Base-by-base conservation (phyloP, 257 asterid species). In the Forsythia suspensa region DNA sequence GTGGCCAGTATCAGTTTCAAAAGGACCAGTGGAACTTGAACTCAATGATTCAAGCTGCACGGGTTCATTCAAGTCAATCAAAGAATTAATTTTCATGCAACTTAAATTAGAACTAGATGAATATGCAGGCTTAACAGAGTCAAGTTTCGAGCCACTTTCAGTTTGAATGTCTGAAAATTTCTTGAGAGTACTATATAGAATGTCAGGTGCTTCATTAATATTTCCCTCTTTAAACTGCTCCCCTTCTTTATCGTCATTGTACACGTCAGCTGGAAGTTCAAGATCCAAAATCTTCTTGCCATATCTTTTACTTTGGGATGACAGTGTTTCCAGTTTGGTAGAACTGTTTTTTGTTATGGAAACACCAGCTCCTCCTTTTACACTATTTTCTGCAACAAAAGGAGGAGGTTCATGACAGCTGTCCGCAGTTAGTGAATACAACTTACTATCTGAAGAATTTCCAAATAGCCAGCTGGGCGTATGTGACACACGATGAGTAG, bases 41-140 rank as follows among this genome's bases (percentile, higher is more conserved):
- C 78, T 52, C 42, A 65, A 80, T 13, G 84, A 77, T 55, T 91
- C 95, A 10, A 78, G 67, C 52, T 80, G 77, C 69, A 81, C 20
- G 18, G 97, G 96, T 73, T 89, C 93, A 78, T 91, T 93, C 86
- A 93, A 87, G 90, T 91, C 97, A 44, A 93, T 73, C 78, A 81
- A 87, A 77, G 80, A 76, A 29, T 6, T 68, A 44, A n/a, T 73
- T 40, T 82, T 80, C 75, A 75, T 43, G 83, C 77, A 51, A 46
- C 69, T 86, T 39, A 82, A 74, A 78, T 78, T 72, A 37, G 75
- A 78, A 85, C 80, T 66, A 8, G 84, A 77, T 9, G 82, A 77
- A 69, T 72, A 80, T 75, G 81, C 75, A 36, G 77, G 70, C 66
- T 82, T 76, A 74, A 46, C 44, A 40, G 82, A 79, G 80, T 75